A percentile compares a stretch with the other conserved stretches of the same genome.
Conservation (phyloP, 2,329 filamentous ascomycete genomes). For the Phyllosticta ampelicida region DNA sequence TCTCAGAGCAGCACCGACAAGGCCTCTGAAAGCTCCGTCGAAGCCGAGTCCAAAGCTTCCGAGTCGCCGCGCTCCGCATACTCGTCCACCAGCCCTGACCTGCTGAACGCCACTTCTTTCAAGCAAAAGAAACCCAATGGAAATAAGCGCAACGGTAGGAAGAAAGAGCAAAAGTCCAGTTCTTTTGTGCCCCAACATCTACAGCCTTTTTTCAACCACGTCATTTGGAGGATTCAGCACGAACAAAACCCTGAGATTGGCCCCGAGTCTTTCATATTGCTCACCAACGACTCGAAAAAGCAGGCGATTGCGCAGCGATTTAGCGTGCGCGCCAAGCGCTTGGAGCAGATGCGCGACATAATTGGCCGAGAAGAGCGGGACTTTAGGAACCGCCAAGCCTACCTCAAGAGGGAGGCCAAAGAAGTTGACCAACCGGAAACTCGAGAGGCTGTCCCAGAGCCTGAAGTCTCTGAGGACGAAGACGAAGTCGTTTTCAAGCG, state of each 20-base stretch:
- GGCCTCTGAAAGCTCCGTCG: conserved; percentile 34
- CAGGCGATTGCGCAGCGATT: conserved; percentile 38
- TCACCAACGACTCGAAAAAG: conserved; percentile 39
- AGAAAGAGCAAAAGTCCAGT: conserved; percentile 18
- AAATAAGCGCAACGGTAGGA: background rate
- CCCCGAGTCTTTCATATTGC: conserved; percentile 40
- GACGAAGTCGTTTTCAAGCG: conserved; percentile 28
- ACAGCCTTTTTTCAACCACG: conserved; percentile 40
- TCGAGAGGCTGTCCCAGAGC: conserved; percentile 5
- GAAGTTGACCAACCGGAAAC: conserved; percentile 13
- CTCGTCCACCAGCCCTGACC: conserved; percentile 23
- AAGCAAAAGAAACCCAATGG: conserved; percentile 15
- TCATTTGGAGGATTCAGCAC: conserved; percentile 41
- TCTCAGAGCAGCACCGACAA: conserved; percentile 21
- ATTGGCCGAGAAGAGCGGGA: conserved; percentile 40
- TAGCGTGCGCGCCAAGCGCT: conserved; percentile 38
- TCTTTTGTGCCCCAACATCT: conserved; percentile 28
- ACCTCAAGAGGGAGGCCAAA: conserved; percentile 28
- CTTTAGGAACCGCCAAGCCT: conserved; percentile 30
- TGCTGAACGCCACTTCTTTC: conserved; percentile 21
- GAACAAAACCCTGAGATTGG: conserved; percentile 37
- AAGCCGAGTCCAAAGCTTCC: conserved; percentile 29
- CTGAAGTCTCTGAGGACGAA: conserved; percentile 21
- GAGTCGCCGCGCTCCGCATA: conserved; percentile 30
- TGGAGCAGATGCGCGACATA: conserved; percentile 40